Evolutionary conservation across 2,329 filamentous ascomycete species (phyloP).

Genomic region (Trichoderma aggressivum): DNA sequence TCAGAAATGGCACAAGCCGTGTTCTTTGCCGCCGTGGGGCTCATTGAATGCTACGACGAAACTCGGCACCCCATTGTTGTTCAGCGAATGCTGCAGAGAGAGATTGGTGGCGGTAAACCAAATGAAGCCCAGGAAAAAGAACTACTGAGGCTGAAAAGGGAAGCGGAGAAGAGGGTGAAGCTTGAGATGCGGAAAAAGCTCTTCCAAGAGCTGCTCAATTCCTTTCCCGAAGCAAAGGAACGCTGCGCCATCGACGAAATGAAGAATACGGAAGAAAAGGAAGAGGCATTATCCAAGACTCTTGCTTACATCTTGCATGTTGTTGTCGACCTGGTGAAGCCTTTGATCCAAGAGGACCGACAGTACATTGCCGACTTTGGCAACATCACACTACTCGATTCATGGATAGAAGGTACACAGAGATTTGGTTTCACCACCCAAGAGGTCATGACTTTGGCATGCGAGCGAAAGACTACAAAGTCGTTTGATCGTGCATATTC

Average conservation of each 20-base stretch:
- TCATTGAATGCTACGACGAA: constrained; percentile 1
- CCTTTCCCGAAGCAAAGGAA: neutral
- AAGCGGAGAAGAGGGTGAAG: neutral
- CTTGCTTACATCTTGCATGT: neutral
- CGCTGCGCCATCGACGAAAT: neutral
- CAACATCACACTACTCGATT: neutral
- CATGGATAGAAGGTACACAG: constrained; percentile 4
- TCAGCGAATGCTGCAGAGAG: neutral
- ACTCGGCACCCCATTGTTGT: neutral
- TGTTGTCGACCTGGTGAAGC: neutral
- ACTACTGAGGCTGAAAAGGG: neutral
- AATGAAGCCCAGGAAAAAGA: neutral
- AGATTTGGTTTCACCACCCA: constrained; percentile 10
- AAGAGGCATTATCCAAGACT: neutral
- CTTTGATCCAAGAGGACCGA: neutral
- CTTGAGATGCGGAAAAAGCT: constrained; percentile 3
- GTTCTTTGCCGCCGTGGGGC: neutral
- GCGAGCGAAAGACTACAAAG: constrained; percentile 8
- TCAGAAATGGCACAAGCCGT: constrained; percentile 14
- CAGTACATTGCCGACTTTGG: constrained; percentile 14
- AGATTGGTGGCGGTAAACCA: neutral
- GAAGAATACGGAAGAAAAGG: neutral
- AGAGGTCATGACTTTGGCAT: constrained; percentile 10
- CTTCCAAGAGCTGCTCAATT: constrained; percentile 1
- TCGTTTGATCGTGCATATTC: constrained; percentile 16